Conservation (phyloP, 2,329 filamentous ascomycete species). For the Xylaria arbuscula region DNA sequence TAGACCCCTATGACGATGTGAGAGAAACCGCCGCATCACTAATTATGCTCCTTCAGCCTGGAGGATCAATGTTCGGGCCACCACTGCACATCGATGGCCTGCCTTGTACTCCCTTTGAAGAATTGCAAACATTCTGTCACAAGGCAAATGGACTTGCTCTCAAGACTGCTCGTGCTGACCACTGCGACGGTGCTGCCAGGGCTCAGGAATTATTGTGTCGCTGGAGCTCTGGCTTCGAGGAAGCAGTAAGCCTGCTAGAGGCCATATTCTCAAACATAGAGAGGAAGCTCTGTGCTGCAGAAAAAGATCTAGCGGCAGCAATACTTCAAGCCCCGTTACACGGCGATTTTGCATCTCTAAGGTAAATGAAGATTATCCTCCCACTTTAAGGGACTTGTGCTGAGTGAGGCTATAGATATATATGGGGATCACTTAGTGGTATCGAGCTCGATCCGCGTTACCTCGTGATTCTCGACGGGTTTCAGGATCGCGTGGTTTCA, state of each 20-base stretch:
- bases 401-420: conserved; percentile 54
- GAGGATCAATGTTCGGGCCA: conserved; percentile 47
- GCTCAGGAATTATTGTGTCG: conserved; percentile 76
- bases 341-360: conserved; percentile 74
- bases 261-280: conserved; percentile 71
- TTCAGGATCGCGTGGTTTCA: conserved; percentile 68
- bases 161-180: conserved; percentile 84
- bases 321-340: conserved; percentile 75
- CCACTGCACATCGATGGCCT: conserved; percentile 18
- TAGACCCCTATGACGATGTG: conserved; percentile 95
- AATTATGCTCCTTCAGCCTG: conserved; percentile 61
- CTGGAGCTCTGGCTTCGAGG: conserved; percentile 59
- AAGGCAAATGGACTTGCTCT: conserved; percentile 70
- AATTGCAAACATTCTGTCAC: conserved; percentile 60
- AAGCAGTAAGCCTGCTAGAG: conserved; percentile 64
- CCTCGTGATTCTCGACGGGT: conserved; percentile 50
- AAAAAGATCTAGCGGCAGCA: conserved; percentile 72
- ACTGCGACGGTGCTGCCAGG: conserved; percentile 89
- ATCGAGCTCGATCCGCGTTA: conserved; percentile 54
- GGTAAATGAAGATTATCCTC: conserved; percentile 54
- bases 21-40: conserved; percentile 67
- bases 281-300: conserved; percentile 70
- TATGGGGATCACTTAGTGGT: conserved; percentile 63
- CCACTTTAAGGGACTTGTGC: not conserved
- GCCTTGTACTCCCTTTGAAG: conserved; percentile 42